phyloP scores from a whole-genome alignment of 148 eudicot genomes.

The Diospyros lotus region DNA sequence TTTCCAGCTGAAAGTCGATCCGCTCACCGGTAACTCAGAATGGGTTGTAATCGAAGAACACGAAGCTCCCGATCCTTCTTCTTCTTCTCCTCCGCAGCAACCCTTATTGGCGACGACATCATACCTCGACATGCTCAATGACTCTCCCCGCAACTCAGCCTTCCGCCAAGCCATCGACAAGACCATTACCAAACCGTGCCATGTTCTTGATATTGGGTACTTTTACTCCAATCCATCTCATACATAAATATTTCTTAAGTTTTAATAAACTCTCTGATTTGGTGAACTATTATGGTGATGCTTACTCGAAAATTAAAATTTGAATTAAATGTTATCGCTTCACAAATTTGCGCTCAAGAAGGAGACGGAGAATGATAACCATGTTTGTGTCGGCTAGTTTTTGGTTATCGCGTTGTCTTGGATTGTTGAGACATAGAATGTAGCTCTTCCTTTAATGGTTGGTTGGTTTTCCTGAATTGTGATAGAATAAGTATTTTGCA shows the following conservation, averaged over 20 bases:
- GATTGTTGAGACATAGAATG: not conserved
- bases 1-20: slow-evolving; percentile 67
- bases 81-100: slow-evolving; percentile 6
- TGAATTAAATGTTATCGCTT: too few species aligned
- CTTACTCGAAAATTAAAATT: too few species aligned
- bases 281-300: too few species aligned
- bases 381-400: too few species aligned
- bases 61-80: slow-evolving; percentile 16
- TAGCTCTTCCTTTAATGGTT: not conserved
- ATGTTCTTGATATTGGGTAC: slow-evolving; percentile 90
- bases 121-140: slow-evolving; percentile 91
- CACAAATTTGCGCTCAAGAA: not conserved
- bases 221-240: too few species aligned
- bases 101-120: slow-evolving; percentile 59
- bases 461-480: not conserved
- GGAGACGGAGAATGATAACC: not conserved
- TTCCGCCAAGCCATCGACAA: slow-evolving; percentile 66
- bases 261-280: too few species aligned
- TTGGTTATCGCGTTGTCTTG: too few species aligned
- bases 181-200: slow-evolving; percentile 55
- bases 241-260: too few species aligned
- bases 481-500: slow-evolving; percentile 19
- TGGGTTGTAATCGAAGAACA: slow-evolving; percentile 73
- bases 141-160: slow-evolving; percentile 56
- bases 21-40: slow-evolving; percentile 73